Percentiles rank a stretch among this genome's conserved stretches.
phyloP scores from a whole-genome alignment of 169 alveolate genomes.

The Plasmodium knowlesi region DNA sequence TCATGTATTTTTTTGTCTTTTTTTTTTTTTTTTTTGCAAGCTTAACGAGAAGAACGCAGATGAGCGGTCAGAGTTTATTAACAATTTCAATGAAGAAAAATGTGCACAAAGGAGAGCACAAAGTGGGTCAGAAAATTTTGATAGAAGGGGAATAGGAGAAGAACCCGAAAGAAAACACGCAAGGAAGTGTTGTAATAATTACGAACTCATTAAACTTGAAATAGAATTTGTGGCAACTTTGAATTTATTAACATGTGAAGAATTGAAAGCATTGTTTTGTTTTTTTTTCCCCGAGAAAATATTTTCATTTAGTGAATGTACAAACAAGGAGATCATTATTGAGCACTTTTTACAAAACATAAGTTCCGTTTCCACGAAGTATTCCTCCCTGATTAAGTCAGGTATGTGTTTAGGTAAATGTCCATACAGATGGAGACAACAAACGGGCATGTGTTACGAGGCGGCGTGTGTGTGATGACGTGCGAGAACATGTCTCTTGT shows the following conservation, averaged over 20 bases:
- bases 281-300: slow-evolving; percentile 49
- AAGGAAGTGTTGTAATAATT: slow-evolving; percentile 20
- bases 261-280: slow-evolving; percentile 10
- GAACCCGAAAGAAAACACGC: slow-evolving; percentile 14
- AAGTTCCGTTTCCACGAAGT: slow-evolving; percentile 46
- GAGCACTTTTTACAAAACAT: slow-evolving; percentile 40
- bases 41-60: slow-evolving; percentile 32
- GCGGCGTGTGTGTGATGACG: not conserved
- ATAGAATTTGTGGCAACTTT: slow-evolving; percentile 63
- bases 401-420: slow-evolving; percentile 11
- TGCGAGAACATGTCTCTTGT: not conserved
- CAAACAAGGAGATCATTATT: slow-evolving; percentile 46
- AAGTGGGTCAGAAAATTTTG: not conserved
- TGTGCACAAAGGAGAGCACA: not conserved
- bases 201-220: slow-evolving; percentile 60
- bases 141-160: not conserved
- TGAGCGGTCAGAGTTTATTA: slow-evolving; percentile 49
- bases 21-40: slow-evolving; percentile 4
- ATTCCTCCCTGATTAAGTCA: slow-evolving; percentile 25
- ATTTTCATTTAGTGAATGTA: slow-evolving; percentile 40
- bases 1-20: not conserved
- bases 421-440: not conserved
- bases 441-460: not conserved
- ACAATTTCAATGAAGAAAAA: slow-evolving; percentile 45
- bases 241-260: slow-evolving; percentile 62